Conservation (phyloP, 805 yeast genomes). For the Teunomyces gatunensis region DNA sequence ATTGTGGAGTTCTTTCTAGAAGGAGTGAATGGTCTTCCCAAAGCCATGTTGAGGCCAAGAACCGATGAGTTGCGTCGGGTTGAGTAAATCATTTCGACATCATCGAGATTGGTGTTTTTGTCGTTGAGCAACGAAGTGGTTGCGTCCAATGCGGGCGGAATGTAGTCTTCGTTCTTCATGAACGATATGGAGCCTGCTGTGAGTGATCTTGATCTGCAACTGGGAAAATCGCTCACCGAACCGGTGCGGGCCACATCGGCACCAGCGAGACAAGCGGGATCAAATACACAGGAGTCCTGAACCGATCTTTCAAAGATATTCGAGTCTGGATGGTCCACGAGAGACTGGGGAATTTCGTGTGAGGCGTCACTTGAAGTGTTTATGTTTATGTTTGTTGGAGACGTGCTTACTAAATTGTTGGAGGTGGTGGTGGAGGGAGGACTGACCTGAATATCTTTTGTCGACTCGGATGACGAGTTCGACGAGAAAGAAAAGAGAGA, state of each 20-base stretch:
- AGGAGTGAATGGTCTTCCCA: constrained; percentile 41
- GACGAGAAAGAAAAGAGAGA: constrained; percentile 23
- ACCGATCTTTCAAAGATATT: constrained; percentile 43
- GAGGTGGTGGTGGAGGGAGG: neutral
- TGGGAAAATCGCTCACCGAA: neutral
- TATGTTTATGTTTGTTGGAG: constrained; percentile 9
- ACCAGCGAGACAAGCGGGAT: constrained; percentile 4
- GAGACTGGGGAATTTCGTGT: constrained; percentile 11
- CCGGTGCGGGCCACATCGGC: neutral
- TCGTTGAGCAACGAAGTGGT: constrained; percentile 68
- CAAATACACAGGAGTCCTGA: constrained; percentile 26
- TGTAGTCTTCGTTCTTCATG: constrained; percentile 56
- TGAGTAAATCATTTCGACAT: constrained; percentile 67
- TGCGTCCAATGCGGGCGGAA: constrained; percentile 77
- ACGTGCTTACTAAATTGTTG: constrained; percentile 6
- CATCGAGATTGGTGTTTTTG: constrained; percentile 60
- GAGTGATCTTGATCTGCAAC: constrained; percentile 17
- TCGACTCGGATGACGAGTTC: constrained; percentile 5
- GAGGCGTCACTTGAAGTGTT: constrained; percentile 12
- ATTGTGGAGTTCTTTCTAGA: constrained; percentile 38
- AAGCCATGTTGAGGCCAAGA: constrained; percentile 45
- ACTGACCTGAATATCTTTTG: neutral
- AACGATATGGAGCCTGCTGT: constrained; percentile 24
- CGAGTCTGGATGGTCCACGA: constrained; percentile 19
- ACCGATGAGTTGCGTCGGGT: constrained; percentile 55